Conservation (phyloP, 2,329 filamentous ascomycete genomes). For the Aureobasidium vineae region DNA sequence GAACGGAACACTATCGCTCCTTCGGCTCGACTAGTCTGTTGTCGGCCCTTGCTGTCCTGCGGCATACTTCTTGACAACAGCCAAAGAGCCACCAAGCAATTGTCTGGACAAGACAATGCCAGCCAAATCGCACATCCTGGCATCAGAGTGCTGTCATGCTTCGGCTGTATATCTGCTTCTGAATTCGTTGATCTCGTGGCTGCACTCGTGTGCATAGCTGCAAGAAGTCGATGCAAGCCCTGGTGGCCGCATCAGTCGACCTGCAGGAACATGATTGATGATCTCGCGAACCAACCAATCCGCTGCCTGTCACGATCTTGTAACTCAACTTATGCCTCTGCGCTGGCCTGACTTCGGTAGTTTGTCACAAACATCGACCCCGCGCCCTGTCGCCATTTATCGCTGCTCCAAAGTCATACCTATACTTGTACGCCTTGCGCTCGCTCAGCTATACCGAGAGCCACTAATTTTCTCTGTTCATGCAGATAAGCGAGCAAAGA, state of each 20-base stretch:
- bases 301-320: background rate
- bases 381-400: background rate
- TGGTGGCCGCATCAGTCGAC: conserved; percentile 21
- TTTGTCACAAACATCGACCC: conserved; percentile 10
- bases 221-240: conserved; percentile 23
- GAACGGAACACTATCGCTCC: conserved; percentile 5
- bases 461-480: background rate
- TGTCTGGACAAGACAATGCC: background rate
- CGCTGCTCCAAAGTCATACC: background rate
- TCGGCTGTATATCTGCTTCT: conserved; percentile 6
- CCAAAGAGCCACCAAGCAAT: background rate
- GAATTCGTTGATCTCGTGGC: conserved; percentile 20
- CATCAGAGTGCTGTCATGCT: background rate
- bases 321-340: conserved; percentile 13
- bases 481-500: conserved; percentile 8
- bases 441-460: background rate
- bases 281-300: conserved; percentile 14
- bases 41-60: background rate
- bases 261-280: conserved; percentile 23
- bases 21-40: background rate
- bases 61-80: background rate
- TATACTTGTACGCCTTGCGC: conserved; percentile 8
- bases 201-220: conserved; percentile 16
- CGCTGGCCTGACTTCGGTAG: conserved; percentile 22
- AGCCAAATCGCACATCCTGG: background rate